These are phyloP conservation scores for Syzygium aqueum DNA, from an alignment of 345 rosid genomes.

Conservation along the genomic window DNA sequence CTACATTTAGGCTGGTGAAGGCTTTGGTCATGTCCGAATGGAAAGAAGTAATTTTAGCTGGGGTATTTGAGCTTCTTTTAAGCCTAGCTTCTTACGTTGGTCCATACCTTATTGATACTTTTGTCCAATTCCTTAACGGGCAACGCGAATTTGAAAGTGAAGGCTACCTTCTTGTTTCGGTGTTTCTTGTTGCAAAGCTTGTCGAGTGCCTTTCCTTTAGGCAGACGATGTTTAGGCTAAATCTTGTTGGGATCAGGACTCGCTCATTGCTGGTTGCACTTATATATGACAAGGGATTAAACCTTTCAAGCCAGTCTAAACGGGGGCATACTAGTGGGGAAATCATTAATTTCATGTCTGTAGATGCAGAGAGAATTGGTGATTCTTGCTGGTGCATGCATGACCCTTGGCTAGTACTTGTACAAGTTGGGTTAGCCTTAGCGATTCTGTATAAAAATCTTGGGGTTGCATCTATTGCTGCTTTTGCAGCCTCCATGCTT, in stretches of 20 bases:
- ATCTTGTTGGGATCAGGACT: conserved; percentile 39
- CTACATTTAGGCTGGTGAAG: conserved; percentile 38
- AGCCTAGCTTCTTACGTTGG: conserved; percentile 50
- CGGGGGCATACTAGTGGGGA: conserved; percentile 60
- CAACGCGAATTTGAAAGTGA: conserved; percentile 29
- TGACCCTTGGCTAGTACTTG: conserved; percentile 45
- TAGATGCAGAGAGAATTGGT: conserved; percentile 57
- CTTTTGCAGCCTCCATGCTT: conserved; percentile 38
- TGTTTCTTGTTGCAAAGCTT: conserved; percentile 50
- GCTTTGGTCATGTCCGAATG: conserved; percentile 32
- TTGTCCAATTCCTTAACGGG: conserved; percentile 55
- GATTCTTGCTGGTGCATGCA: conserved; percentile 52
- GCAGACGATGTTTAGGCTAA: conserved; percentile 49
- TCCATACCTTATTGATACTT: conserved; percentile 48
- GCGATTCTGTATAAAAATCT: conserved; percentile 49
- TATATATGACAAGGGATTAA: conserved; percentile 58
- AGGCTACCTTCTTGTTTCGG: conserved; percentile 43
- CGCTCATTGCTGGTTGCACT: conserved; percentile 38
- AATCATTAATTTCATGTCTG: conserved; percentile 63
- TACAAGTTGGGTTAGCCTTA: conserved; percentile 48
- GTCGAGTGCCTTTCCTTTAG: conserved; percentile 47
- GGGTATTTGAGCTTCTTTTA: conserved; percentile 20
- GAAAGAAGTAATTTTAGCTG: conserved; percentile 38
- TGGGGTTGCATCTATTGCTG: conserved; percentile 47
- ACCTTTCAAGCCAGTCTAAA: conserved; percentile 43